Evolutionary conservation across 306 rosid species (phyloP).

Genomic region (Cucumis cinereus): DNA sequence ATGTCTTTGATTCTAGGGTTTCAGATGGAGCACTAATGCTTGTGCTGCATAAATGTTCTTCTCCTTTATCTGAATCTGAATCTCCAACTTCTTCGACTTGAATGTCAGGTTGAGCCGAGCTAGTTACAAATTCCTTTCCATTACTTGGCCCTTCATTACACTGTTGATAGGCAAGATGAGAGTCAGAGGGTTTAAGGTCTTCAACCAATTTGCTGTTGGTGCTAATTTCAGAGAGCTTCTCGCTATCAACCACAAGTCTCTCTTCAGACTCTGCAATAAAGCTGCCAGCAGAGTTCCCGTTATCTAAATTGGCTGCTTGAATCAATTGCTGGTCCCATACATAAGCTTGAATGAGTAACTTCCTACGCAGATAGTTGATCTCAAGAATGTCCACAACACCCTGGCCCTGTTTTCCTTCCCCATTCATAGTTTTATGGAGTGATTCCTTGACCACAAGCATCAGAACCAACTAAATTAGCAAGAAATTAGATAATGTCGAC

Average conservation of each 20-base stretch:
- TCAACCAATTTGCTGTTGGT: slow-evolving; percentile 25
- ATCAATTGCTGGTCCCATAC: slow-evolving; percentile 79
- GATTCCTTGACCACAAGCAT: slow-evolving; percentile 35
- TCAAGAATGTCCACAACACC: slow-evolving; percentile 71
- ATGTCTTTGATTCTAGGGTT: slow-evolving; percentile 25
- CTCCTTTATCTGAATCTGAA: background rate
- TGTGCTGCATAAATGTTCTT: background rate
- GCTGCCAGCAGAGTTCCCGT: slow-evolving; percentile 23
- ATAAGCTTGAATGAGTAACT: slow-evolving; percentile 68
- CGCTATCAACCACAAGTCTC: slow-evolving; percentile 22
- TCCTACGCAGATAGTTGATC: slow-evolving; percentile 71
- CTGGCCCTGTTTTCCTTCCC: slow-evolving; percentile 47
- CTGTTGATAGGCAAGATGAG: background rate
- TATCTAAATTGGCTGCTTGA: slow-evolving; percentile 30
- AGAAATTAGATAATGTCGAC: background rate
- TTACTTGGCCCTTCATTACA: background rate
- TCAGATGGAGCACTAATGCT: slow-evolving; percentile 20
- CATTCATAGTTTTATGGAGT: slow-evolving; percentile 46
- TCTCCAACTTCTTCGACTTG: background rate
- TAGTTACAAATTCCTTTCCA: background rate
- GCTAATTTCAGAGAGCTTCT: slow-evolving; percentile 23
- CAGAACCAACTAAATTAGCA: background rate
- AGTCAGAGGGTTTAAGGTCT: slow-evolving; percentile 23
- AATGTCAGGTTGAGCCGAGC: background rate
- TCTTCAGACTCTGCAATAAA: slow-evolving; percentile 33